Evolutionary conservation across 2,329 filamentous ascomycete species (phyloP).

Genomic region (Fusarium sp.): DNA sequence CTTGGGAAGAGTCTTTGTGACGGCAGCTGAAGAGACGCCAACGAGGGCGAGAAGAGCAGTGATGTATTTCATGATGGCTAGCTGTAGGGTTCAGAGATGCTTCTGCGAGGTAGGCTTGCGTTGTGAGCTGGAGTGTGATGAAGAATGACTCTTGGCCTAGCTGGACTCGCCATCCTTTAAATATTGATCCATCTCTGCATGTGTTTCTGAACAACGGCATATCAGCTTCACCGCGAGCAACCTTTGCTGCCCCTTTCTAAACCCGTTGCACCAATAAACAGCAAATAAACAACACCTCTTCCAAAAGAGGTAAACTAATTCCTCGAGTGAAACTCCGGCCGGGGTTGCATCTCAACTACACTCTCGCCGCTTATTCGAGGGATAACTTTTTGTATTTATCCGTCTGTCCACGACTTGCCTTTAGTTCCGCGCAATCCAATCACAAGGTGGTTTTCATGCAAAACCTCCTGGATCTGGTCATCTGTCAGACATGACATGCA

Average conservation of each 20-base stretch:
- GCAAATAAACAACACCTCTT: neutral
- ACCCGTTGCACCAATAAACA: slow-evolving; percentile 20
- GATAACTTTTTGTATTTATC: slow-evolving; percentile 20
- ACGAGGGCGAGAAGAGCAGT: slow-evolving; percentile 29
- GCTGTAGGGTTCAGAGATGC: neutral
- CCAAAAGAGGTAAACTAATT: slow-evolving; percentile 17
- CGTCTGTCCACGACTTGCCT: slow-evolving; percentile 7
- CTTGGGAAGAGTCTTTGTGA: slow-evolving; percentile 37
- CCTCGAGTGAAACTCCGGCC: slow-evolving; percentile 29
- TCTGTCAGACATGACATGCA: slow-evolving; percentile 13
- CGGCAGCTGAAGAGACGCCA: slow-evolving; percentile 31
- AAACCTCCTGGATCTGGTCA: slow-evolving; percentile 2
- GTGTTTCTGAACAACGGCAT: neutral
- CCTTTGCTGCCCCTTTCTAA: slow-evolving; percentile 1
- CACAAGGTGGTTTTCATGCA: neutral
- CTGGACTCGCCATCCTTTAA: slow-evolving; percentile 12
- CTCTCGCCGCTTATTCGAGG: slow-evolving; percentile 28
- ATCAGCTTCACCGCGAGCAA: neutral
- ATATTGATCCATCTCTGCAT: slow-evolving; percentile 7
- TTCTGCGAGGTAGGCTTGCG: neutral
- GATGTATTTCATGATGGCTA: slow-evolving; percentile 33
- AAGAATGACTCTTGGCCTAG: slow-evolving; percentile 5
- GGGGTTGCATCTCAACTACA: slow-evolving; percentile 25
- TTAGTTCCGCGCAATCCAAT: slow-evolving; percentile 8
- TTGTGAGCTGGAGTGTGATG: neutral